These are phyloP conservation scores for Fraxinus quadrangulata DNA, from an alignment of 257 asterid species.

Conservation along the genomic window DNA sequence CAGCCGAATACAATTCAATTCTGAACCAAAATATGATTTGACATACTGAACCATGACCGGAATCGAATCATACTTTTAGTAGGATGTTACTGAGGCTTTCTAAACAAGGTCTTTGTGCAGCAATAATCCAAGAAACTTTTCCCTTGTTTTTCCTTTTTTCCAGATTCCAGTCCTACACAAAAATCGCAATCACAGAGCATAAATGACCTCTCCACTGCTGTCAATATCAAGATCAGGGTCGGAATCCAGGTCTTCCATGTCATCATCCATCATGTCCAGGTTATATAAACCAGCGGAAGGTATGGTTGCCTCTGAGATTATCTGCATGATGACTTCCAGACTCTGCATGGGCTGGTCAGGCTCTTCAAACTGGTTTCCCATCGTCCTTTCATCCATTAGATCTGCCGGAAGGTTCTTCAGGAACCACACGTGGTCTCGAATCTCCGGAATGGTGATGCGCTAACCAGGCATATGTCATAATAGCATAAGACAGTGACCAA, in stretches of 20 bases:
- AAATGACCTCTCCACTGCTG: slow-evolving; percentile 95
- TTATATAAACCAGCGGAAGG: slow-evolving; percentile 75
- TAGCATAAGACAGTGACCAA: slow-evolving; percentile 5
- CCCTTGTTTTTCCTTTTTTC: background rate
- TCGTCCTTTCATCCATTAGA: slow-evolving; percentile 66
- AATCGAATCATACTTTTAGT: background rate
- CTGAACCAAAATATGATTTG: background rate
- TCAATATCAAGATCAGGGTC: slow-evolving; percentile 93
- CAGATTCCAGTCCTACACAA: background rate
- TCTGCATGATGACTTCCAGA: slow-evolving; percentile 83
- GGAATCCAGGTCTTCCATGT: slow-evolving; percentile 83
- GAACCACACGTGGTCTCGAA: slow-evolving; percentile 78
- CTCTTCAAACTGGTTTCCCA: slow-evolving; percentile 70
- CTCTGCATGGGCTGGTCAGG: slow-evolving; percentile 95
- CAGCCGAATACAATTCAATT: slow-evolving; percentile 1
- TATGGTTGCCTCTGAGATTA: slow-evolving; percentile 84
- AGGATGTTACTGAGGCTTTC: background rate
- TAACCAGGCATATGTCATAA: slow-evolving; percentile 33
- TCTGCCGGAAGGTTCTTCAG: slow-evolving; percentile 88
- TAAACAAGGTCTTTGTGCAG: background rate
- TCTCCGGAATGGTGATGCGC: slow-evolving; percentile 85
- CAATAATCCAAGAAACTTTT: background rate
- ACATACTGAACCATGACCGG: background rate
- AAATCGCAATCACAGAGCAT: slow-evolving; percentile 58
- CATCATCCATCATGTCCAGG: slow-evolving; percentile 86